Percentiles rank a stretch among this genome's conserved stretches.
Evolutionary conservation across 768 basidiomycete species (phyloP).

Genomic region (Amanita rubescens): DNA sequence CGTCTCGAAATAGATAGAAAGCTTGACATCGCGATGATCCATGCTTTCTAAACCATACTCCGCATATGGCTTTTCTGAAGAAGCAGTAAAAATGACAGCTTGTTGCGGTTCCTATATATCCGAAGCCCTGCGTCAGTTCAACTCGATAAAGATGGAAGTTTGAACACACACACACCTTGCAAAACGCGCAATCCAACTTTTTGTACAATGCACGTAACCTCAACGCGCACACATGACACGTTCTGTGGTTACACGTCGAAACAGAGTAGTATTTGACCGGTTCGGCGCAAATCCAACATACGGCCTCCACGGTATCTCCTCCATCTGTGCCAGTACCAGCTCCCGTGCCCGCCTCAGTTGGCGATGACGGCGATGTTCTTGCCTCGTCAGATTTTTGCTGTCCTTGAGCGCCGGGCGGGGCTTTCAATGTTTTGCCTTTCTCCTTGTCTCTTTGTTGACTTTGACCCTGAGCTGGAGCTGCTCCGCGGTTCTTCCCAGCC

Average conservation of each 20-base stretch:
- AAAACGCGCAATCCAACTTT: constrained; percentile 90
- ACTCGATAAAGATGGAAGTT: not conserved
- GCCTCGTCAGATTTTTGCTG: not conserved
- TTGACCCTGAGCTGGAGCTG: not conserved
- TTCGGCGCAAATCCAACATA: constrained; percentile 95
- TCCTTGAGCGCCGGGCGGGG: not conserved
- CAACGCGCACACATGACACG: constrained; percentile 90
- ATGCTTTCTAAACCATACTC: constrained; percentile 50
- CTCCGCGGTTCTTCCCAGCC: not conserved
- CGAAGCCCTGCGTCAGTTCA: not conserved
- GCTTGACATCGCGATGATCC: constrained; percentile 60
- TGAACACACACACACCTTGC: constrained; percentile 57
- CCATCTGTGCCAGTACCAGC: not conserved
- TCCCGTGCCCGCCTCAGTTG: not conserved
- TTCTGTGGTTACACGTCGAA: constrained; percentile 88
- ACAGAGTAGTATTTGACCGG: constrained; percentile 86
- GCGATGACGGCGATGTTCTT: not conserved
- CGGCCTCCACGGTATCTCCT: constrained; percentile 23
- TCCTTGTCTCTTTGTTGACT: not conserved
- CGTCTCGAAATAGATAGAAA: constrained; percentile 82
- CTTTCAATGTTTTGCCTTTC: not conserved
- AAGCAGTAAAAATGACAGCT: constrained; percentile 67
- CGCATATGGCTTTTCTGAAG: constrained; percentile 52
- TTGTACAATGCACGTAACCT: constrained; percentile 90
- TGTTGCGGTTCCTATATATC: constrained; percentile 74